These are phyloP conservation scores for Candida vartiovaarae DNA, from an alignment of 805 yeast species.

Conservation along the genomic window DNA sequence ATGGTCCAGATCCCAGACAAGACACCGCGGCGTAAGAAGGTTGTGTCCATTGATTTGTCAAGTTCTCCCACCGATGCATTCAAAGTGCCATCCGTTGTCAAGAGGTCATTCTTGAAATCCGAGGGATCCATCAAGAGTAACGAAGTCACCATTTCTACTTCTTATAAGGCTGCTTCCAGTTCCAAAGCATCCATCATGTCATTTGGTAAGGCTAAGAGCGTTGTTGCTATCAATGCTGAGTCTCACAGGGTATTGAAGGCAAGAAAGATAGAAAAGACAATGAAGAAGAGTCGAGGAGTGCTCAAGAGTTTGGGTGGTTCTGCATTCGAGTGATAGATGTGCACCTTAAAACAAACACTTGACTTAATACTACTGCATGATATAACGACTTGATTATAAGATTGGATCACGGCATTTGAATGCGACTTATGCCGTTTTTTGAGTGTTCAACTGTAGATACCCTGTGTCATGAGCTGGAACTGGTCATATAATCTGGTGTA, in stretches of 20 bases:
- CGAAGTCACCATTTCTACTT: slow-evolving; percentile 45
- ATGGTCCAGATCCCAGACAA: slow-evolving; percentile 25
- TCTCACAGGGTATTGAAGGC: slow-evolving; percentile 21
- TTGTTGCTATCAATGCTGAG: slow-evolving; percentile 4
- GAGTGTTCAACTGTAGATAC: slow-evolving; percentile 49
- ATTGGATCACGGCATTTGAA: background rate
- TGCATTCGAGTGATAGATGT: slow-evolving; percentile 6
- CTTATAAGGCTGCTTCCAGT: slow-evolving; percentile 49
- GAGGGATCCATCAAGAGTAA: slow-evolving; percentile 33
- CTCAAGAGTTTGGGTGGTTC: slow-evolving; percentile 7
- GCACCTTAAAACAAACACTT: background rate
- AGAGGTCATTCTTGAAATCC: slow-evolving; percentile 37
- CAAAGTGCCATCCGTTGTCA: slow-evolving; percentile 34
- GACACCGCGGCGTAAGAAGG: slow-evolving; percentile 19
- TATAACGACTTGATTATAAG: background rate
- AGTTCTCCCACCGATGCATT: slow-evolving; percentile 18
- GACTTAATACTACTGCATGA: no score
- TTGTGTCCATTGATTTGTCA: slow-evolving; percentile 17
- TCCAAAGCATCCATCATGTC: slow-evolving; percentile 53
- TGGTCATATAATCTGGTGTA: slow-evolving; percentile 93
- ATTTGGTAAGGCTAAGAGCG: slow-evolving; percentile 30
- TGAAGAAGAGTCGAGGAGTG: slow-evolving; percentile 7
- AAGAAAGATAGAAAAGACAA: slow-evolving; percentile 14
- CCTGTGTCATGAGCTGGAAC: slow-evolving; percentile 90
- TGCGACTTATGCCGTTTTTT: background rate